Percentiles rank a stretch among this genome's conserved stretches.
phyloP scores from a whole-genome alignment of 148 eudicot species.

The Vaccinium darrowii region DNA sequence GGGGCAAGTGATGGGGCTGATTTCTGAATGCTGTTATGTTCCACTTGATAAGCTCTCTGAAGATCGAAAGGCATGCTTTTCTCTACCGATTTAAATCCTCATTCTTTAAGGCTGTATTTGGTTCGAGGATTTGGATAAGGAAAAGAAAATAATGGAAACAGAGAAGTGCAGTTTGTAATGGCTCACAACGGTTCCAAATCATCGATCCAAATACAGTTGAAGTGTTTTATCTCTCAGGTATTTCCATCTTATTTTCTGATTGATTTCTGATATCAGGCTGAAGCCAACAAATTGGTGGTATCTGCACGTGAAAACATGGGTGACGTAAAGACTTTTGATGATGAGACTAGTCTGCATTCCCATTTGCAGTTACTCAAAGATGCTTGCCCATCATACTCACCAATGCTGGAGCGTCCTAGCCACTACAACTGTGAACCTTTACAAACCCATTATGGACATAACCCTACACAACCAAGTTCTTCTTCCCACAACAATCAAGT shows the following conservation, averaged over 20 bases:
- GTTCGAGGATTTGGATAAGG: background rate
- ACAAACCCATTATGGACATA: constrained; percentile 8
- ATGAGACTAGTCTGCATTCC: constrained; percentile 37
- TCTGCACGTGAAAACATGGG: constrained; percentile 59
- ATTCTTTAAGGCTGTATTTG: background rate
- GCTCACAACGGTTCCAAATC: background rate
- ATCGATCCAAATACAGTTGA: background rate
- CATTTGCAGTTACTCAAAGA: constrained; percentile 25
- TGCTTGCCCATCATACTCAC: constrained; percentile 23
- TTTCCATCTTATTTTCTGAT: background rate
- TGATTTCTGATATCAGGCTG: constrained; percentile 39
- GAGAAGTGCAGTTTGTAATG: background rate
- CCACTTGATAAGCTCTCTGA: constrained; percentile 57
- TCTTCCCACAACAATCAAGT: background rate
- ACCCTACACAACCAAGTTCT: constrained; percentile 33
- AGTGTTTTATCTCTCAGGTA: background rate
- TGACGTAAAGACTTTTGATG: constrained; percentile 56
- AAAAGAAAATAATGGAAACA: background rate
- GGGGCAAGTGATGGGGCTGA: constrained; percentile 61
- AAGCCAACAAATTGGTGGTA: constrained; percentile 51
- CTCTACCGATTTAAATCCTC: background rate
- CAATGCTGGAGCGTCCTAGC: background rate
- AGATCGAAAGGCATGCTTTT: constrained; percentile 56
- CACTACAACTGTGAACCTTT: constrained; percentile 11
- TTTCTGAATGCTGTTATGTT: constrained; percentile 47